These are phyloP conservation scores for Ogataea philodendri DNA, from an alignment of 805 yeast genomes.

Conservation along the genomic window DNA sequence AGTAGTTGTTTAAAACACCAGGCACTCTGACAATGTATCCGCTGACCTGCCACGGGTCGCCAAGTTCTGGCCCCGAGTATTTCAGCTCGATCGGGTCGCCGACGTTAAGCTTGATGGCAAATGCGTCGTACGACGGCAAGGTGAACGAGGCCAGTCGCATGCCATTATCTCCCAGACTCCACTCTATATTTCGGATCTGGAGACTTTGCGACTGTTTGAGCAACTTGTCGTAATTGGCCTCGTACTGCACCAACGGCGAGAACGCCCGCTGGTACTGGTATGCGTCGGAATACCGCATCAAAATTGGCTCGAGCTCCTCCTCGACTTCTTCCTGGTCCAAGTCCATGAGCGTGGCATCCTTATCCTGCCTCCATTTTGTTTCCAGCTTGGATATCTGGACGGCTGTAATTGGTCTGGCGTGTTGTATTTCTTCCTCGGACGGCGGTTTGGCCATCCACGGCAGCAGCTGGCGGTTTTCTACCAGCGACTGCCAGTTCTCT, in stretches of 20 bases:
- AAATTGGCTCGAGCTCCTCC: slow-evolving; percentile 64
- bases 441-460: slow-evolving; percentile 82
- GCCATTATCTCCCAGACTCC: slow-evolving; percentile 69
- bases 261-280: slow-evolving; percentile 81
- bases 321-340: slow-evolving; percentile 52
- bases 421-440: slow-evolving; percentile 56
- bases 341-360: slow-evolving; percentile 70
- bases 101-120: slow-evolving; percentile 67
- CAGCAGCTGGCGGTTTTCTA: slow-evolving; percentile 73
- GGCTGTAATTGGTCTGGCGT: slow-evolving; percentile 54
- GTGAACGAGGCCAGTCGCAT: slow-evolving; percentile 67
- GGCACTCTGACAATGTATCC: slow-evolving; percentile 78
- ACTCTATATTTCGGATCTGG: slow-evolving; percentile 66
- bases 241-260: slow-evolving; percentile 79
- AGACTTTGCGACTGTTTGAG: slow-evolving; percentile 75
- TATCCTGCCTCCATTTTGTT: slow-evolving; percentile 74
- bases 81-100: slow-evolving; percentile 80
- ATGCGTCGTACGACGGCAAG: slow-evolving; percentile 63
- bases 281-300: slow-evolving; percentile 77
- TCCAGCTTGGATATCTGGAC: slow-evolving; percentile 72
- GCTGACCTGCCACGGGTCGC: slow-evolving; percentile 65
- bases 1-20: slow-evolving; percentile 59
- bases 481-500: slow-evolving; percentile 80
- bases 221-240: slow-evolving; percentile 74
- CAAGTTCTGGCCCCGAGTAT: slow-evolving; percentile 50